These are phyloP conservation scores for Alnus glutinosa DNA, from an alignment of 306 rosid species.

Conservation along the genomic window DNA sequence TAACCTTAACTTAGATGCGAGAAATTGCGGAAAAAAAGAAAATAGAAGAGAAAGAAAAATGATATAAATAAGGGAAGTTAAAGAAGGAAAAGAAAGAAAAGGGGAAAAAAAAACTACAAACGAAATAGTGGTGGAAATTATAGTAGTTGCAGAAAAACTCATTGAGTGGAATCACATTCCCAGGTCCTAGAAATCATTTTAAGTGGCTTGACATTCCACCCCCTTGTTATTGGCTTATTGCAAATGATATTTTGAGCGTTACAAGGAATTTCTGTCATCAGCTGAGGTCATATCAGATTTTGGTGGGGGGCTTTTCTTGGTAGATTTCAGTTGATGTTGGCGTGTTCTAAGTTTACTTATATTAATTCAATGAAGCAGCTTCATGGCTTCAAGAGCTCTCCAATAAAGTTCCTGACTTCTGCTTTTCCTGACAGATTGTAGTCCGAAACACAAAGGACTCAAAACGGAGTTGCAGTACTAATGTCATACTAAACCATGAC, in stretches of 20 bases:
- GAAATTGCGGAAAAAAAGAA: not conserved
- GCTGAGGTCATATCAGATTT: not conserved
- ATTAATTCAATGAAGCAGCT: not conserved
- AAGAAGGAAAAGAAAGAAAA: not conserved
- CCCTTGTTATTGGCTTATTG: not conserved
- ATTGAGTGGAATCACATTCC: not conserved
- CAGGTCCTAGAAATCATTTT: not conserved
- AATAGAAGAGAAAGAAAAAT: not conserved
- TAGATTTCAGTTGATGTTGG: not conserved
- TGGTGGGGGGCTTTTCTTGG: not conserved
- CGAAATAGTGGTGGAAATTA: not conserved
- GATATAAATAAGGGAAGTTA: not conserved
- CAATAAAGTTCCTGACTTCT: constrained; percentile 8
- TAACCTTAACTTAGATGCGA: not conserved
- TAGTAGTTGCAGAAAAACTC: not conserved
- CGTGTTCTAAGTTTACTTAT: not conserved
- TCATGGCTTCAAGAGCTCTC: constrained; percentile 15
- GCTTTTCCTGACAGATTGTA: constrained; percentile 44
- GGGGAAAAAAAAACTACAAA: not conserved
- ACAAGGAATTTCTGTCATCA: not conserved
- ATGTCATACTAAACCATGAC: constrained; percentile 74
- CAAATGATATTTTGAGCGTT: not conserved
- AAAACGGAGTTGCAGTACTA: constrained; percentile 40
- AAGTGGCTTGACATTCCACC: not conserved
- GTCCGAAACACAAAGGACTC: constrained; percentile 32